Evolutionary conservation across 371 early-diverging fungal genomes (phyloP), one percentile per base, ranked within the genome.

Genomic region (Mucor saturninus): DNA sequence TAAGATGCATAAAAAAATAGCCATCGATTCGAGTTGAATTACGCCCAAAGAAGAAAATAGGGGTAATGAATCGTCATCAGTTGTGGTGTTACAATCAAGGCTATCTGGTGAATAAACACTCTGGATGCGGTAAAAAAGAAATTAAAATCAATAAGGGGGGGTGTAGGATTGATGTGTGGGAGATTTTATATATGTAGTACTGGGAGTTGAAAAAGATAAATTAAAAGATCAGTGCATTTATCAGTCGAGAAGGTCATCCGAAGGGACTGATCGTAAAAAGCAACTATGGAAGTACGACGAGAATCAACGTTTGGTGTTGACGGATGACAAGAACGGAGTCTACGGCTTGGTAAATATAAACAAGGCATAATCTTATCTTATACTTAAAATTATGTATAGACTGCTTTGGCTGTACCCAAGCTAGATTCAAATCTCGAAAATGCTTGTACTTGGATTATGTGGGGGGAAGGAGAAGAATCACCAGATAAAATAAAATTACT

Each of bases 61-160:
- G 48, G 5, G 50, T 30, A 40, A 21, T 30, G 38, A 40, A 51
- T 21, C 26, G 32, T 49, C 62, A 62, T 11, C 68, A 67, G 39
- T 49, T 67, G 35, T 67, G 68, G 68, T 62, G 59, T 32, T 50
- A 62, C 50, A 21, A 67, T 58, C 42, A 67, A 43, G 68, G 68
- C 6, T 55, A 46, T 31, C 28, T 67, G 3, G 59, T 67, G 2
- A 67, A 67, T 29, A 67, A 62, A 49, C 59, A 62, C 26, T 62
- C 68, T 31, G 68, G 62, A 9, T 67, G 62, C 62, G 68, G 68
- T 67, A 62, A 66, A 28, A 40, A 55, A 42, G 29, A 40, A 42
- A 11, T 29, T 39, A 26, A 37, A 28, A 32, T 21, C 21, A 21
- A 21, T 21, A 21, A 21, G 21, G 21, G 21, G 21, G 21, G 21